Conservation (phyloP, 768 basidiomycete species). For the Kwoniella heveanensis region DNA sequence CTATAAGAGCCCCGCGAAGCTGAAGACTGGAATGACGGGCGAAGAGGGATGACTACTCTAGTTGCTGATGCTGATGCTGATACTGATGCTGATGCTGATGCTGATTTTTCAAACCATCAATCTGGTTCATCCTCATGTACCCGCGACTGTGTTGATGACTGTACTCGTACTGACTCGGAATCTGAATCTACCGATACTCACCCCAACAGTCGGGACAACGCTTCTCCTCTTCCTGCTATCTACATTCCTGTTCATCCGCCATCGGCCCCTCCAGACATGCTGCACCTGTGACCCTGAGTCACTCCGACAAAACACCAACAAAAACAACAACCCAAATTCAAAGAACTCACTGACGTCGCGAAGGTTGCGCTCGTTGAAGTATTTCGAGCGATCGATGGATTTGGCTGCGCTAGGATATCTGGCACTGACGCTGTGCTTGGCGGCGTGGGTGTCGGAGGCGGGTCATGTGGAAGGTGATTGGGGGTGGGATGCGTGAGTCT, state of each 20-base stretch:
- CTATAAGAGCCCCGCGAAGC: too few relatives aligned
- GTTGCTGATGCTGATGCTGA: too few relatives aligned
- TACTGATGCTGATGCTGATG: too few relatives aligned
- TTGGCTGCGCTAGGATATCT: not conserved
- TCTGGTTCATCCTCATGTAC: too few relatives aligned
- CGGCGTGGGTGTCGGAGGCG: constrained; percentile 5
- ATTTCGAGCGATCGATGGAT: constrained; percentile 27
- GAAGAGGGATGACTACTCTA: too few relatives aligned
- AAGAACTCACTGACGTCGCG: not conserved
- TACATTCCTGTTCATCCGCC: constrained; percentile 13
- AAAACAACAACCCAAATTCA: too few relatives aligned
- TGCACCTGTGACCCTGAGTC: constrained; percentile 15
- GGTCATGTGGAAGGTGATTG: constrained; percentile 12
- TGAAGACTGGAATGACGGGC: too few relatives aligned
- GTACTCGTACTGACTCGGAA: not conserved
- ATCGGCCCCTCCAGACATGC: not conserved
- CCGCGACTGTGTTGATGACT: too few relatives aligned
- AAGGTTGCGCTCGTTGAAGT: not conserved
- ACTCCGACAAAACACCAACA: not conserved
- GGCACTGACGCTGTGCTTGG: not conserved
- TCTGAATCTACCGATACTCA: too few relatives aligned
- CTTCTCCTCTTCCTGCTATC: constrained; percentile 12
- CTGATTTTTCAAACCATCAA: too few relatives aligned
- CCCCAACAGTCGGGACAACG: constrained; percentile 18
- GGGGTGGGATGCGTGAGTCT: constrained; percentile 18